Evolutionary conservation across 306 rosid genomes (phyloP).

Genomic region (Sesbania bispinosa): DNA sequence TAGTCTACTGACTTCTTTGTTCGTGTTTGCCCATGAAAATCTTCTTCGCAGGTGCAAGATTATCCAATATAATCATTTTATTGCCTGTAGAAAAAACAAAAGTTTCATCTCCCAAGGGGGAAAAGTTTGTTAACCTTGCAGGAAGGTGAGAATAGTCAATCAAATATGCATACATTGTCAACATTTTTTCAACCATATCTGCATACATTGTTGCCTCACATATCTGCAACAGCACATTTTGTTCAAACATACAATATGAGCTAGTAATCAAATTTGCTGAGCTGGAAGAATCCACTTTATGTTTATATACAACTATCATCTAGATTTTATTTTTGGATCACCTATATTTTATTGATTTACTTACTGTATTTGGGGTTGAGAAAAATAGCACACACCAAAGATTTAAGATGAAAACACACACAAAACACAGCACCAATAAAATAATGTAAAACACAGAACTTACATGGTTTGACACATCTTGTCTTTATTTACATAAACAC

Average conservation of each 20-base stretch:
- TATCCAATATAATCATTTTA: slow-evolving; percentile 63
- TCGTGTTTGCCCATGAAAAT: slow-evolving; percentile 22
- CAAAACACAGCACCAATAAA: no score
- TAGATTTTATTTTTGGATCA: not conserved
- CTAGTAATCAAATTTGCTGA: not conserved
- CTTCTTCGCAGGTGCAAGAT: slow-evolving; percentile 57
- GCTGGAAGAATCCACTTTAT: slow-evolving; percentile 9
- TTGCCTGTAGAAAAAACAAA: slow-evolving; percentile 52
- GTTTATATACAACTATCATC: slow-evolving; percentile 2
- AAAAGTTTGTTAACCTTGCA: slow-evolving; percentile 56
- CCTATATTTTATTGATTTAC: not conserved
- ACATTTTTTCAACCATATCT: slow-evolving; percentile 12
- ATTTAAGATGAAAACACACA: no score
- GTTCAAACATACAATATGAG: slow-evolving; percentile 8
- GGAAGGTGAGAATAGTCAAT: slow-evolving; percentile 70
- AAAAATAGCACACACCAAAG: no score
- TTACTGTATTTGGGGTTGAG: not conserved
- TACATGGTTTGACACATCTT: no score
- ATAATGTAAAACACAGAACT: no score
- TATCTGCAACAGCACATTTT: slow-evolving; percentile 10
- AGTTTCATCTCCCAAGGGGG: slow-evolving; percentile 48
- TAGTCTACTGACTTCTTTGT: slow-evolving; percentile 13
- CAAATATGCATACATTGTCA: not conserved
- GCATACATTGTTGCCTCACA: not conserved
- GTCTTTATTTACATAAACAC: no score